Evolutionary conservation across 2,329 filamentous ascomycete genomes (phyloP).

Genomic region (Rhynchosporium agropyri): DNA sequence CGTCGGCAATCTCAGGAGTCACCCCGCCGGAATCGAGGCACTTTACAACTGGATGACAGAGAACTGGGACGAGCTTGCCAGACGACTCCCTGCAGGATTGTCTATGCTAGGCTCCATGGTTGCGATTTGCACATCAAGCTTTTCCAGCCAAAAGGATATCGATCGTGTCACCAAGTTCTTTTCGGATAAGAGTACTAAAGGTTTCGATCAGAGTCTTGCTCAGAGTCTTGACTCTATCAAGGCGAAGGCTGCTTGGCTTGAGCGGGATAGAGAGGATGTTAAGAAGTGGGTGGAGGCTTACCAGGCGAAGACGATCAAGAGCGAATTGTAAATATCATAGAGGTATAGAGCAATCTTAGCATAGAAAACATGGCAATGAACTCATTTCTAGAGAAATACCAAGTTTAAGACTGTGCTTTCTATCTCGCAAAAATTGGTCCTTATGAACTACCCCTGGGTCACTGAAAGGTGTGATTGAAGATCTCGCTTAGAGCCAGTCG

Average conservation of each 20-base stretch:
- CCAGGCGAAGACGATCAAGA: constrained; percentile 37
- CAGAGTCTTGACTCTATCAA: constrained; percentile 84
- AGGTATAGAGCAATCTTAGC: background rate
- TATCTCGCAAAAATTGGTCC: no score
- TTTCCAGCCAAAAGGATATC: constrained; percentile 76
- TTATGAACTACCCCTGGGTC: no score
- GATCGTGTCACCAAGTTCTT: constrained; percentile 82
- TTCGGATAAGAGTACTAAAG: constrained; percentile 76
- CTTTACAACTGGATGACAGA: constrained; percentile 82
- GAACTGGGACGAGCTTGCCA: constrained; percentile 84
- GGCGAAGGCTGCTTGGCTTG: constrained; percentile 81
- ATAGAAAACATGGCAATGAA: background rate
- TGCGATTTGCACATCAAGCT: constrained; percentile 77
- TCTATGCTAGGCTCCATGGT: constrained; percentile 86
- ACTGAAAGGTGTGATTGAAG: no score
- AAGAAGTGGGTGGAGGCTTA: constrained; percentile 70
- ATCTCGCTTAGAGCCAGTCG: no score
- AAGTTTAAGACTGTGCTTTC: background rate
- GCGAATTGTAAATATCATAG: constrained; percentile 36
- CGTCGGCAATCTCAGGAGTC: constrained; percentile 74
- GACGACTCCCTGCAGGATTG: constrained; percentile 82
- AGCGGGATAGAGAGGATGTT: constrained; percentile 78
- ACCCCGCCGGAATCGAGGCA: constrained; percentile 76
- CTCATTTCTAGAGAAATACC: background rate
- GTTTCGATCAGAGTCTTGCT: constrained; percentile 85